phyloP scores from a whole-genome alignment of 495 filamentous ascomycete species.

The Hyphodiscus hymeniophilus region DNA sequence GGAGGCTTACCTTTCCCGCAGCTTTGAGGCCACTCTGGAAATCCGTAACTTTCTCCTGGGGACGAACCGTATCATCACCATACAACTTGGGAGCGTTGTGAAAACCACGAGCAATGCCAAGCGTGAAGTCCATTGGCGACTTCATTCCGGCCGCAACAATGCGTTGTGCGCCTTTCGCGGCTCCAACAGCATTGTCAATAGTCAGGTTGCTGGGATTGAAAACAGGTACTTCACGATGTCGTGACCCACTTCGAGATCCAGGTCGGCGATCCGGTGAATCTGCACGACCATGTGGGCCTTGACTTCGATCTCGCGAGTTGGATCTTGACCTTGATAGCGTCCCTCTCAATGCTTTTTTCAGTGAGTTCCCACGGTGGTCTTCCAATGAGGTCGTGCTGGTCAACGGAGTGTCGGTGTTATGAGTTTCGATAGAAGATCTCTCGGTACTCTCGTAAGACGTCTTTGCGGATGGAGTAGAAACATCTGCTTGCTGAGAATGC shows the following conservation, averaged over 20 bases:
- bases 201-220: conserved; percentile 25
- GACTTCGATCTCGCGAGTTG: conserved; percentile 9
- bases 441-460: conserved; percentile 19
- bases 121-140: conserved; percentile 71
- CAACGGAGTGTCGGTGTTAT: conserved; percentile 4
- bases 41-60: conserved; percentile 60
- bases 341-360: conserved; percentile 20
- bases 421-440: conserved; percentile 7
- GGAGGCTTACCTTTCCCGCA: conserved; percentile 49
- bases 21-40: conserved; percentile 57
- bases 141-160: conserved; percentile 64
- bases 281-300: background rate
- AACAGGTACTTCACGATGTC: background rate
- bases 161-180: conserved; percentile 54
- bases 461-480: conserved; percentile 10
- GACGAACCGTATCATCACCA: conserved; percentile 63
- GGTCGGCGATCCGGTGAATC: conserved; percentile 7
- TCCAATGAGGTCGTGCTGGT: conserved; percentile 10
- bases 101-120: conserved; percentile 74
- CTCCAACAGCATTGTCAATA: conserved; percentile 48
- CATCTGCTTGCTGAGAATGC: background rate
- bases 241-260: conserved; percentile 8
- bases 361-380: conserved; percentile 7
- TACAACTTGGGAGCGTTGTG: conserved; percentile 78
- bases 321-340: conserved; percentile 15